A percentile compares a stretch with the other conserved stretches of the same genome.
Conservation (phyloP, 169 alveolate species). For the Perkinsus olseni region DNA sequence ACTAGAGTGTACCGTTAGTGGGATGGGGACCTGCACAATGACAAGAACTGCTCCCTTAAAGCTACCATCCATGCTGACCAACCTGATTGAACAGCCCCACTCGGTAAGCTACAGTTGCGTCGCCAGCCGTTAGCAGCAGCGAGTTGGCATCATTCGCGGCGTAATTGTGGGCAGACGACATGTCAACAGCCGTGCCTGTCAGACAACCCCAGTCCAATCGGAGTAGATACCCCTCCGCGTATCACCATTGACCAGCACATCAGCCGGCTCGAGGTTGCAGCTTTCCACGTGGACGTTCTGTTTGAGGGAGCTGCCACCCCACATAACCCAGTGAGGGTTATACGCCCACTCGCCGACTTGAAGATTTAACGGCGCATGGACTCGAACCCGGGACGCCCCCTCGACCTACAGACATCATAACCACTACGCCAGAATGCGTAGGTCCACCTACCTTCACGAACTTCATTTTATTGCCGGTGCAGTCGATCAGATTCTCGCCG, state of each 20-base stretch:
- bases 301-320: background rate
- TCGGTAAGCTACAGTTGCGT: background rate
- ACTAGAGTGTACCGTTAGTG: background rate
- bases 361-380: background rate
- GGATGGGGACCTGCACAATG: background rate
- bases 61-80: background rate
- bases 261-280: background rate
- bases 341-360: conserved; percentile 1
- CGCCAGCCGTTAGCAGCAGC: background rate
- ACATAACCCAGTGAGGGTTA: background rate
- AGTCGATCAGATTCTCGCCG: background rate
- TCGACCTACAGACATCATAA: background rate
- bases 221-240: too few species aligned
- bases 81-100: background rate
- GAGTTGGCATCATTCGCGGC: background rate
- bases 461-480: background rate
- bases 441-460: background rate
- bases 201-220: too few species aligned
- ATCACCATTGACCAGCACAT: background rate
- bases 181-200: background rate
- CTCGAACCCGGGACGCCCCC: background rate
- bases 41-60: too few species aligned
- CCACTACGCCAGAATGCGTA: background rate
- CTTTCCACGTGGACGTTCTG: background rate
- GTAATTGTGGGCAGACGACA: background rate